Evolutionary conservation across 495 filamentous ascomycete species (phyloP), one percentile per base, ranked within the genome.

Genomic region (Hyaloscypha finlandica): DNA sequence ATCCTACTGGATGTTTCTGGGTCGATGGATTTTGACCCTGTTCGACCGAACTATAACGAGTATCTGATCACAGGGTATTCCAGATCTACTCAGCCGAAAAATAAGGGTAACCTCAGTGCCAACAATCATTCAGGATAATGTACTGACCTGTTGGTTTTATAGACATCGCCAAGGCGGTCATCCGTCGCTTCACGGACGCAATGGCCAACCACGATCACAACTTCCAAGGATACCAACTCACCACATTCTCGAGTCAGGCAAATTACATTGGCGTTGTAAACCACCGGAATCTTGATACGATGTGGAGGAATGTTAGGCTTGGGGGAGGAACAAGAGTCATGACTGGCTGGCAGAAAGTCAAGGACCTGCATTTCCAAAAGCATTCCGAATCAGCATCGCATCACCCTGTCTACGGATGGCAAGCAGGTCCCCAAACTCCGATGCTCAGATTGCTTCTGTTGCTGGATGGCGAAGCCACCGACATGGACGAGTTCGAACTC

Each of bases 401-500:
- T 64, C 81, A 83, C 59, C 78, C 80, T 6, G 68, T 79, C 6
- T 83, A 80, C 65, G 81, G 81, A 48, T 83, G 81, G 81, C 79
- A 80, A 73, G 81, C 81, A 14, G 81, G 81, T 11, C 77, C 79
- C 1, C 53, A 75, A 62, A 83, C 80, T 1, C 80, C 81, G 0
- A 81, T 77, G 57, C 75, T 83, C 29, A 65, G 80, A 51, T 56
- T 81, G 8, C 74, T 83, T 3, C 74, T 83, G 11, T 59, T 82
- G 0, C 73, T 83, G 8, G 79, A 80, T 65, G 79, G 79, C 9
- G 81, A 83, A 71, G 79, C 80, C 12, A 77, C 71, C 8, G 81
- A 83, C 45, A 83, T 83, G 77, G 78, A 83, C 62, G 81, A 82
- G 62, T 83, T 83, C 65, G 80, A 83, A 59, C 73, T 83, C 8